Evolutionary conservation across 139 green algal species (phyloP), one percentile per base, ranked within the genome.

Genomic region (Micractinium sp.): DNA sequence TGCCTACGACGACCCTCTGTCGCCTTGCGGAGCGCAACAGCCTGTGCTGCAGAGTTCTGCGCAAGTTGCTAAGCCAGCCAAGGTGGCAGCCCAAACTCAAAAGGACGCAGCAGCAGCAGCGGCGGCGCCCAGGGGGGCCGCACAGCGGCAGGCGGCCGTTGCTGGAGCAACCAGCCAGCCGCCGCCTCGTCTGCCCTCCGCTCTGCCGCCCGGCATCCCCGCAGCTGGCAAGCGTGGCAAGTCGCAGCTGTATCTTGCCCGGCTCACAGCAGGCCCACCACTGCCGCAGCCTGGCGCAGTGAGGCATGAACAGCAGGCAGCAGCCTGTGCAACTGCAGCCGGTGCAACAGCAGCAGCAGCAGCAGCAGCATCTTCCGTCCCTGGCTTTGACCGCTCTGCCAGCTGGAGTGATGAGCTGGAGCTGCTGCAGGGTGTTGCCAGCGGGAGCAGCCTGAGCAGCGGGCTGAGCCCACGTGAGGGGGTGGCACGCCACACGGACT

Each of bases 381-480:
- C 39, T 39, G 78, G 0, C 3, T 82, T n/a, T 33, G 35, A 82
- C 18, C 14, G 71, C 47, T 56, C 47, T 56, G 47, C 47, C 47
- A 56, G 47, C 47, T 16, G 71, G 35, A n/a, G 71, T 77, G 71
- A 77, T 23, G 31, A 81, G 75, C 35, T 47, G 33, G 35, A 38
- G 75, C 35, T 18, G 75, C 75, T 81, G 35, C 35, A 81, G 35
- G 35, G 19, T 14, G 75, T 36, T 12, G 18, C 71, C 71, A 77
- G 31, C 71, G 71, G 71, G 27, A 36, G 67, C 86, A 96, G 93
- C 67, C 86, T 97, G 74, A 96, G 94, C 92, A 95, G 92, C 60
- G 95, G 94, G 31, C 90, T 97, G 12, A 95, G 92, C 89, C 95
- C 95, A 1, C 86, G 94, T 0, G 92, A 91, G 93, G 79, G 87